Evolutionary conservation across 208 protist genomes (phyloP).

Genomic region (Phytomonas francai): DNA sequence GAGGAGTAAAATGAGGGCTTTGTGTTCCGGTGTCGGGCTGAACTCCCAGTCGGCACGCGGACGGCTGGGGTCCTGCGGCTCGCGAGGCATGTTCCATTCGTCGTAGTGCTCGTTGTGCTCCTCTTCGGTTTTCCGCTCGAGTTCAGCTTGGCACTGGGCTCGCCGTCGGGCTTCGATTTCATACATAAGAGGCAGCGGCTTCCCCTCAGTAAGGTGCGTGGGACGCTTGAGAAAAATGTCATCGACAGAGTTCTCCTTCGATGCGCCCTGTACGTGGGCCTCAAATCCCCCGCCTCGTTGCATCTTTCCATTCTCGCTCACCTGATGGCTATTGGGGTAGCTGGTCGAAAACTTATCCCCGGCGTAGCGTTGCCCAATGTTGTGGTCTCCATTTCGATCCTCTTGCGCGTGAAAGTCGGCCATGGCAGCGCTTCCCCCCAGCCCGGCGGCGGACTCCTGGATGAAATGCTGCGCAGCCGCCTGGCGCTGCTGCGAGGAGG

Average conservation of each 20-base stretch:
- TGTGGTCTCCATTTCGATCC: too few relatives aligned
- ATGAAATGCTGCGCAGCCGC: too few relatives aligned
- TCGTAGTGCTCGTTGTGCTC: conserved; percentile 27
- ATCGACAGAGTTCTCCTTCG: conserved; percentile 29
- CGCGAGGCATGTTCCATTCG: conserved; percentile 43
- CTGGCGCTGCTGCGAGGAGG: too few relatives aligned
- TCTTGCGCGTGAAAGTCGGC: too few relatives aligned
- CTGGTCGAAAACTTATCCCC: too few relatives aligned
- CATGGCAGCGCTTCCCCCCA: too few relatives aligned
- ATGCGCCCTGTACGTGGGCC: too few relatives aligned
- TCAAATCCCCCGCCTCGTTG: too few relatives aligned
- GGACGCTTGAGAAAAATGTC: conserved; percentile 32
- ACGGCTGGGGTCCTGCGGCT: conserved; percentile 17
- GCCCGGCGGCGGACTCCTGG: too few relatives aligned
- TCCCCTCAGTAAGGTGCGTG: conserved; percentile 19
- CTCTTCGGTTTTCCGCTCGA: conserved; percentile 12
- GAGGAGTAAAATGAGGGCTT: conserved; percentile 64
- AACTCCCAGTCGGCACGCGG: conserved; percentile 58
- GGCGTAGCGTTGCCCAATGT: too few relatives aligned
- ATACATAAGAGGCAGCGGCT: conserved; percentile 35
- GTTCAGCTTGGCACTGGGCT: conserved; percentile 19
- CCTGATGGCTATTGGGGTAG: too few relatives aligned
- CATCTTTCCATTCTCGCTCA: too few relatives aligned
- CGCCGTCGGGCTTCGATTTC: conserved; percentile 29
- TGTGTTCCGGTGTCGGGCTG: conserved; percentile 56